Percentiles rank a stretch among this genome's conserved stretches.
Evolutionary conservation across 2,329 filamentous ascomycete genomes (phyloP).

Genomic region (Cercospora sp.): DNA sequence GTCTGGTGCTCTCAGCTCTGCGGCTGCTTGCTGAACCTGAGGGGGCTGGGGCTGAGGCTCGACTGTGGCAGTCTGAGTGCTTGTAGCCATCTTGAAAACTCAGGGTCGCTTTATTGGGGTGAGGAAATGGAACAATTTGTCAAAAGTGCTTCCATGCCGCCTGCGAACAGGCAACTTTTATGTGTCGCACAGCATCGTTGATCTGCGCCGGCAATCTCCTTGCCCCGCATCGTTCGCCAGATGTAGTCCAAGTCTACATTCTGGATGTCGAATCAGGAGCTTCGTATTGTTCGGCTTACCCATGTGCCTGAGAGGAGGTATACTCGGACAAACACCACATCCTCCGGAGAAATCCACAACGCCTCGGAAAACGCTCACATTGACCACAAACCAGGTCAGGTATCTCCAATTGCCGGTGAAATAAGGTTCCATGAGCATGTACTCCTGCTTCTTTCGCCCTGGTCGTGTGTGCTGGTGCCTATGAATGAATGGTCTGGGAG

Average conservation of each 20-base stretch:
- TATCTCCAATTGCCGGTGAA: not conserved
- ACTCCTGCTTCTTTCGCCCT: not conserved
- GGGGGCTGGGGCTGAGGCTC: not conserved
- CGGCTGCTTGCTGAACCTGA: not conserved
- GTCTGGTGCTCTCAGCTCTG: not conserved
- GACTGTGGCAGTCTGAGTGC: not conserved
- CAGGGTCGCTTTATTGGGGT: not conserved
- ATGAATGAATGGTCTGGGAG: too few relatives aligned
- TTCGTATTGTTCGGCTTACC: not conserved
- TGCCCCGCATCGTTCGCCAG: not conserved
- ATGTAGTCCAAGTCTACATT: not conserved
- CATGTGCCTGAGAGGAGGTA: not conserved
- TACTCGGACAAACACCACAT: constrained; percentile 1
- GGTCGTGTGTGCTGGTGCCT: not conserved
- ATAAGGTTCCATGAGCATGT: not conserved
- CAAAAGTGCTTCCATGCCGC: not conserved
- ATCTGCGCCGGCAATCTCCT: not conserved
- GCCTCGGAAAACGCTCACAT: not conserved
- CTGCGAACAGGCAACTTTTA: not conserved
- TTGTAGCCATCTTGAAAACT: constrained; percentile 1
- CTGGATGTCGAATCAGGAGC: not conserved
- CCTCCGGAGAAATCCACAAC: constrained; percentile 3
- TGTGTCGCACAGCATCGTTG: not conserved
- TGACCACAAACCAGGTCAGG: not conserved
- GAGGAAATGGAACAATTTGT: not conserved